These are phyloP conservation scores for Penicillium pulvis DNA, from an alignment of 495 filamentous ascomycete genomes.

Conservation along the genomic window DNA sequence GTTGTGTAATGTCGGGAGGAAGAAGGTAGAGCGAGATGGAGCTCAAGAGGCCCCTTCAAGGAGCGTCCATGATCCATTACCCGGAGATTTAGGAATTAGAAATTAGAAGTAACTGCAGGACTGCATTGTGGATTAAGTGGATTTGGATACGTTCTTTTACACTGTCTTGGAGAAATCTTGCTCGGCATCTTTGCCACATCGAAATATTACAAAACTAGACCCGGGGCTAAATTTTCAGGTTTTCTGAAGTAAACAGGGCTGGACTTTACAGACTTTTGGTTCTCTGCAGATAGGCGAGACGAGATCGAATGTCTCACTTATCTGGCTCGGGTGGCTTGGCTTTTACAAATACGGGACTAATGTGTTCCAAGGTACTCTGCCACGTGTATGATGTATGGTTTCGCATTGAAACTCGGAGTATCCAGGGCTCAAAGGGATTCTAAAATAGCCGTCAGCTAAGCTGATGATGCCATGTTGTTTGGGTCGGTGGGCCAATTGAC, in stretches of 20 bases:
- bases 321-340: not conserved
- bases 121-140: not conserved
- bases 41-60: not conserved
- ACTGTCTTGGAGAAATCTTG: not conserved
- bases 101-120: not conserved
- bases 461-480: not conserved
- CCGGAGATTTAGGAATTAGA: not conserved
- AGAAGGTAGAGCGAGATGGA: not conserved
- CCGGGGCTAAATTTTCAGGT: not conserved
- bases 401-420: not conserved
- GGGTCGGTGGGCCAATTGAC: not conserved
- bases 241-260: not conserved
- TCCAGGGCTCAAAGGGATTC: not conserved
- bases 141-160: slow-evolving; percentile 4
- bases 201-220: not conserved
- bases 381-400: not conserved
- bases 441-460: not conserved
- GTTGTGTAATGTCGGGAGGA: not conserved
- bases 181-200: slow-evolving; percentile 6
- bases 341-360: not conserved
- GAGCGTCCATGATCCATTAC: slow-evolving; percentile 5
- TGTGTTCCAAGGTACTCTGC: not conserved
- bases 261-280: not conserved
- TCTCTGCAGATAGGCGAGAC: not conserved
- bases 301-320: not conserved